Conservation (phyloP, 1,284 basidiomycete genomes). For the Sanghuangporus sanghuang region DNA sequence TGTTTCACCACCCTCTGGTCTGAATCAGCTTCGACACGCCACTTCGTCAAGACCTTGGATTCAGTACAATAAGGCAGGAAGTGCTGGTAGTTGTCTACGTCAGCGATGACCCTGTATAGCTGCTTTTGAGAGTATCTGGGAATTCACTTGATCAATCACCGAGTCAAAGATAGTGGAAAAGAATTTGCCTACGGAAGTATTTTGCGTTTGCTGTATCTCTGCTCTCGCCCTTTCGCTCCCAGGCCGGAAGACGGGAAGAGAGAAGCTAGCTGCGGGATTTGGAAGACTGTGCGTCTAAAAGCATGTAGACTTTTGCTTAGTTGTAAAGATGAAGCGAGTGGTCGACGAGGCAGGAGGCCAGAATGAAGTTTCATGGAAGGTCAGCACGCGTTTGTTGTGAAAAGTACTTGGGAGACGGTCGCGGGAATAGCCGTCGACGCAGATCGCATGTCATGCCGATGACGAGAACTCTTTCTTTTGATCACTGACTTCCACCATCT, state of each 20-base stretch:
- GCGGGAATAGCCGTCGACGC: not conserved
- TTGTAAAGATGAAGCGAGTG: not conserved
- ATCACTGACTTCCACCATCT: not conserved
- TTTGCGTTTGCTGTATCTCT: constrained; percentile 57
- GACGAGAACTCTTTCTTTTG: not conserved
- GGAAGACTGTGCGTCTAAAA: constrained; percentile 30
- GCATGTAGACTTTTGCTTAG: not conserved
- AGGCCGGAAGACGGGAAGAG: constrained; percentile 32
- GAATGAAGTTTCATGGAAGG: not conserved
- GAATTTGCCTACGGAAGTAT: constrained; percentile 69
- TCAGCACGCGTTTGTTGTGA: not conserved
- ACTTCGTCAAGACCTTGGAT: constrained; percentile 59
- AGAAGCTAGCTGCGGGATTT: constrained; percentile 35
- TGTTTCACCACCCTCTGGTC: constrained; percentile 43
- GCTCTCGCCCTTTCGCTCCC: constrained; percentile 20
- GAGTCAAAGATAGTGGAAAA: constrained; percentile 8
- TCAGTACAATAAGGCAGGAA: constrained; percentile 90
- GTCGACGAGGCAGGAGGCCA: not conserved
- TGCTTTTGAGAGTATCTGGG: constrained; percentile 66
- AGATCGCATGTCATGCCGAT: not conserved
- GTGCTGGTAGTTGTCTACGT: constrained; percentile 79
- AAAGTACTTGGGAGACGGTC: not conserved
- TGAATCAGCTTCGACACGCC: constrained; percentile 15
- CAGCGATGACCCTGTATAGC: constrained; percentile 83
- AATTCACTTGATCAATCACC: constrained; percentile 17